A percentile compares a stretch with the other conserved stretches of the same genome.
These are phyloP conservation scores for Caryopteris hybrid DNA, from an alignment of 305 asterid genomes.

Conservation along the genomic window DNA sequence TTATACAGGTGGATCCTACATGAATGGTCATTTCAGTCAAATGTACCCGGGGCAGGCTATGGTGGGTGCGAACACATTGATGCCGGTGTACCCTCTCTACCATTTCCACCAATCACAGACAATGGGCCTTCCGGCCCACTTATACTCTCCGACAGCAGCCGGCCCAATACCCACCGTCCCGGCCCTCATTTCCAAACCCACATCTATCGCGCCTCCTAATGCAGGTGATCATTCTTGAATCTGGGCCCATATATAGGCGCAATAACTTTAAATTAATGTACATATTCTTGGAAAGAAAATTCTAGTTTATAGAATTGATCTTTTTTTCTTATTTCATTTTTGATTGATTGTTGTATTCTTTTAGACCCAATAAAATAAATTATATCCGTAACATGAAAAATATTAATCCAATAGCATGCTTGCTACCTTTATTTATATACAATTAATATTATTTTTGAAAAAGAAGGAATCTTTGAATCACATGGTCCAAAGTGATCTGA, in stretches of 20 bases:
- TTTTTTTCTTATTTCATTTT: too few relatives aligned
- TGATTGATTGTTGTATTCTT: too few relatives aligned
- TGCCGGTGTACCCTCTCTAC: conserved; percentile 76
- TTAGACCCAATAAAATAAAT: too few relatives aligned
- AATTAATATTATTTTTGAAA: background rate
- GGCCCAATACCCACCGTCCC: conserved; percentile 56
- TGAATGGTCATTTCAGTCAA: conserved; percentile 78
- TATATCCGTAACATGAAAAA: background rate
- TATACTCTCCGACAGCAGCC: conserved; percentile 45
- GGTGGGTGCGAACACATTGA: conserved; percentile 60
- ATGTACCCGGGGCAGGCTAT: conserved; percentile 56
- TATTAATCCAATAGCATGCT: conserved; percentile 3
- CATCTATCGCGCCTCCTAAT: conserved; percentile 50
- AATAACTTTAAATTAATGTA: background rate
- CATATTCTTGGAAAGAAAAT: background rate
- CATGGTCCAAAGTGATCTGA: conserved; percentile 37
- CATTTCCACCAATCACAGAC: conserved; percentile 64
- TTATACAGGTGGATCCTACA: conserved; percentile 68
- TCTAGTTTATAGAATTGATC: too few relatives aligned
- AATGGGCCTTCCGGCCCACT: conserved; percentile 85
- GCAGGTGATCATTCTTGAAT: conserved; percentile 37
- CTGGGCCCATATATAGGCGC: background rate
- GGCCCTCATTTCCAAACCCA: conserved; percentile 71
- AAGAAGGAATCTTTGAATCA: conserved; percentile 28
- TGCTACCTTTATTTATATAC: conserved; percentile 7